These are phyloP conservation scores for Xylaria sp. DNA, from an alignment of 495 filamentous ascomycete species.

Conservation along the genomic window DNA sequence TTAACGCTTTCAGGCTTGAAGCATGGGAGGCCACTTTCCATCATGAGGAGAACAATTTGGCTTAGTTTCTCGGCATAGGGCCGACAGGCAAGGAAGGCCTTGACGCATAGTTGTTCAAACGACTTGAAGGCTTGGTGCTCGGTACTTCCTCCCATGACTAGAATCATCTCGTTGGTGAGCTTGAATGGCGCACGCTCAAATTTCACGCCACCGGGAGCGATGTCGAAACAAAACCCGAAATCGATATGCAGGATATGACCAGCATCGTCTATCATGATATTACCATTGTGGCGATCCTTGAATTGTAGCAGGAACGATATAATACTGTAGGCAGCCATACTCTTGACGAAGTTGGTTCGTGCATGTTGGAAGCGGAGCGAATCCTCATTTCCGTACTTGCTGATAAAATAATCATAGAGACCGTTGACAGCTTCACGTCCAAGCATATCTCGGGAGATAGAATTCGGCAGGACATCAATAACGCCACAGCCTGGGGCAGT, in stretches of 20 bases:
- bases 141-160: slow-evolving; percentile 91
- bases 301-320: slow-evolving; percentile 97
- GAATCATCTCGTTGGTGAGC: slow-evolving; percentile 94
- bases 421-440: slow-evolving; percentile 97
- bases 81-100: slow-evolving; percentile 91
- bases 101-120: slow-evolving; percentile 96
- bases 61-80: slow-evolving; percentile 84
- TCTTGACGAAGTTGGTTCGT: slow-evolving; percentile 97
- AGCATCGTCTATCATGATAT: slow-evolving; percentile 98
- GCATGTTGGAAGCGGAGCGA: slow-evolving; percentile 94
- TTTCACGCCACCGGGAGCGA: slow-evolving; percentile 92
- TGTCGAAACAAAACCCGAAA: slow-evolving; percentile 99
- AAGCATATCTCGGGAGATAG: slow-evolving; percentile 98
- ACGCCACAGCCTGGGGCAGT: slow-evolving; percentile 98
- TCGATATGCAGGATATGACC: slow-evolving; percentile 99
- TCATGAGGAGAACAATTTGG: slow-evolving; percentile 91
- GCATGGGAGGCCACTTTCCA: slow-evolving; percentile 94
- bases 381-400: slow-evolving; percentile 95
- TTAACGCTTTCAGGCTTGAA: slow-evolving; percentile 97
- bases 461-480: slow-evolving; percentile 96
- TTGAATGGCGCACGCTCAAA: slow-evolving; percentile 99
- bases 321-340: slow-evolving; percentile 99
- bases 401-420: slow-evolving; percentile 96
- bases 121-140: slow-evolving; percentile 88
- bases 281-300: slow-evolving; percentile 99